Evolutionary conservation across 1,284 basidiomycete genomes (phyloP), one percentile per base, ranked within the genome.

Genomic region (Cutaneotrichosporon sp.): DNA sequence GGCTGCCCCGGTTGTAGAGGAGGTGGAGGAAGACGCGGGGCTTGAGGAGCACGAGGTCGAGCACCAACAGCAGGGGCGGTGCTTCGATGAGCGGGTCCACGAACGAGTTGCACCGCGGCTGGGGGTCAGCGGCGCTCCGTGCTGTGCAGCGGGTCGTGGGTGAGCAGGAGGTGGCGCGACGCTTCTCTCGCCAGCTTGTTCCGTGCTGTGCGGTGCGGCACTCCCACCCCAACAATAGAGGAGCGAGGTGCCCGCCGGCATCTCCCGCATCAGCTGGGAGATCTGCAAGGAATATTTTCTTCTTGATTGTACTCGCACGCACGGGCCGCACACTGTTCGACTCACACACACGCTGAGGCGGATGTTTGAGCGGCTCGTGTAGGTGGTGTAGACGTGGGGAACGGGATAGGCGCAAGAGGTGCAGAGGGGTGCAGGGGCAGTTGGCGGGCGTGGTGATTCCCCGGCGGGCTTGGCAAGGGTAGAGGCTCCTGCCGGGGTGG

Each of bases 31-130:
- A 95, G 1, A 95, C 92, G 24, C 87, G 87, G 22, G 90, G 84
- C 75, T 95, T 95, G 47, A 95, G 84, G 27, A 95, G 83, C 57
- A 95, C 89, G 10, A 95, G 82, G 77, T 95, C 93, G 49, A 95
- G 83, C 1, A 92, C 79, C 22, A 95, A 81, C 1, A 88, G 87
- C 55, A 94, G 81, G 0, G 84, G 80, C 67, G 93, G 91, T 67
- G 94, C 89, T 73, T 95, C 92, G 63, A 95, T 90, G 67, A 95
- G 91, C 61, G 90, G 91, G 76, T 97, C 93, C 1, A 88, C 88
- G 72, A 95, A 92, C 13, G 81, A 80, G 57, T 84, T 82, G 73
- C 92, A 94, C 63, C 81, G 79, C 8, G 79, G 70, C 87, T 89
- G 66, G 10, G 0, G 50, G 52, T 7, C n/a, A n/a, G n/a, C 31